Conservation (phyloP, 805 yeast genomes). For the Clavispora santaluciae region DNA sequence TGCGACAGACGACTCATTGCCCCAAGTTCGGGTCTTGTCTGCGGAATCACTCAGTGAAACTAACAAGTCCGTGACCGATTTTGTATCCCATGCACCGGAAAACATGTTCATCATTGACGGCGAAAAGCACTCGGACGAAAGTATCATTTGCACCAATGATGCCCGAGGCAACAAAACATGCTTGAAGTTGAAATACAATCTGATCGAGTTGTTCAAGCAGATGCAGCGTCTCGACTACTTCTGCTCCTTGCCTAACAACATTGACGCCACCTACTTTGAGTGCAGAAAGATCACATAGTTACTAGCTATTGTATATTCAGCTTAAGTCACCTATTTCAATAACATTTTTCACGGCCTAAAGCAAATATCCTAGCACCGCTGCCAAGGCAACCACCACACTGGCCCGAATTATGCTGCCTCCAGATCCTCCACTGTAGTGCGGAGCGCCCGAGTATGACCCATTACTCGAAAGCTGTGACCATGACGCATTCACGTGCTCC, state of each 20-base stretch:
- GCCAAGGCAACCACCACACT: not conserved
- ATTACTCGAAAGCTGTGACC: not conserved
- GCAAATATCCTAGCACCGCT: conserved; percentile 5
- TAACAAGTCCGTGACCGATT: conserved; percentile 23
- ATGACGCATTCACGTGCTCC: not conserved
- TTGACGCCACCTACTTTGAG: conserved; percentile 48
- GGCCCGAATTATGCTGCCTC: not conserved
- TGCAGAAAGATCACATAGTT: conserved; percentile 37
- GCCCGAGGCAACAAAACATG: conserved; percentile 45
- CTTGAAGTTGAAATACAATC: conserved; percentile 36
- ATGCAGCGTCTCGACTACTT: conserved; percentile 48
- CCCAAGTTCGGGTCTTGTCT: conserved; percentile 7
- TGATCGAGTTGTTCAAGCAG: conserved; percentile 40
- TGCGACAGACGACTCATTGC: conserved; percentile 6
- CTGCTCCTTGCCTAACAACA: conserved; percentile 46
- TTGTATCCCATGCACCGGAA: conserved; percentile 27
- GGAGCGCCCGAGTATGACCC: not conserved
- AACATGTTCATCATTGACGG: conserved; percentile 40
- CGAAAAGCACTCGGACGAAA: conserved; percentile 30
- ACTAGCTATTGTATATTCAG: conserved; percentile 1
- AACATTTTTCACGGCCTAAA: conserved; percentile 1
- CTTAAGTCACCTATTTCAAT: not conserved
- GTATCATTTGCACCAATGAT: conserved; percentile 45
- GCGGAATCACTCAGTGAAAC: conserved; percentile 9
- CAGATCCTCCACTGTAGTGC: not conserved